These are phyloP conservation scores for Fomitopsis pulvina DNA, from an alignment of 768 basidiomycete genomes.

Conservation along the genomic window DNA sequence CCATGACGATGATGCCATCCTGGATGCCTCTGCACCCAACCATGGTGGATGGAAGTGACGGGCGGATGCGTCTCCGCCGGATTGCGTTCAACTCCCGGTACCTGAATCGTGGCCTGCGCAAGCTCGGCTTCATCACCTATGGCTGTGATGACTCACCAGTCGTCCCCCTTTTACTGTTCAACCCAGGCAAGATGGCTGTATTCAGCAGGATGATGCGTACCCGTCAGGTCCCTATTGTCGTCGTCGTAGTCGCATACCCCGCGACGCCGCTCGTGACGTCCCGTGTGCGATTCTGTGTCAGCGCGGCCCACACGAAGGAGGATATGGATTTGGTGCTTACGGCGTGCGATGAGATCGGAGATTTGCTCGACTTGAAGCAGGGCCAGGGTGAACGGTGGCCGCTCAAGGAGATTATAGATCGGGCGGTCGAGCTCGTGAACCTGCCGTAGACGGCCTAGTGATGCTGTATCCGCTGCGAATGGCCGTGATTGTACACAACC, in stretches of 20 bases:
- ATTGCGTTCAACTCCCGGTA: constrained; percentile 96
- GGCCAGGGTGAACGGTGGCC: constrained; percentile 67
- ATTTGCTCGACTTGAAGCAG: constrained; percentile 86
- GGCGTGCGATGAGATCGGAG: constrained; percentile 91
- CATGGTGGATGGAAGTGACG: constrained; percentile 81
- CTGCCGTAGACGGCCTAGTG: constrained; percentile 23
- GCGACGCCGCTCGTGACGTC: constrained; percentile 86
- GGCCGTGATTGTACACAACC: not conserved
- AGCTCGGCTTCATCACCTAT: constrained; percentile 95
- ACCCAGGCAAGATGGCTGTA: constrained; percentile 89
- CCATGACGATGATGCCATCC: constrained; percentile 54
- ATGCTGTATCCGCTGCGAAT: not conserved
- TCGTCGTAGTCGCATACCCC: constrained; percentile 87
- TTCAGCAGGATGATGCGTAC: constrained; percentile 85
- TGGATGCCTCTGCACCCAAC: constrained; percentile 74
- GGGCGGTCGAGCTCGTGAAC: constrained; percentile 71
- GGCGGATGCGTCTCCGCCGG: constrained; percentile 71
- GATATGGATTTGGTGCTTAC: constrained; percentile 83
- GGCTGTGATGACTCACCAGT: constrained; percentile 90
- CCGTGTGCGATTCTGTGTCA: constrained; percentile 90
- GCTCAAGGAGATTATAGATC: constrained; percentile 62
- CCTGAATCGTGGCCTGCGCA: constrained; percentile 76
- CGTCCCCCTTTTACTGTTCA: constrained; percentile 86
- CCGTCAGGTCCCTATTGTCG: constrained; percentile 72
- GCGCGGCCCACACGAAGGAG: constrained; percentile 93